phyloP scores from a whole-genome alignment of 257 asterid genomes.

The Solanum corneliomulleri region DNA sequence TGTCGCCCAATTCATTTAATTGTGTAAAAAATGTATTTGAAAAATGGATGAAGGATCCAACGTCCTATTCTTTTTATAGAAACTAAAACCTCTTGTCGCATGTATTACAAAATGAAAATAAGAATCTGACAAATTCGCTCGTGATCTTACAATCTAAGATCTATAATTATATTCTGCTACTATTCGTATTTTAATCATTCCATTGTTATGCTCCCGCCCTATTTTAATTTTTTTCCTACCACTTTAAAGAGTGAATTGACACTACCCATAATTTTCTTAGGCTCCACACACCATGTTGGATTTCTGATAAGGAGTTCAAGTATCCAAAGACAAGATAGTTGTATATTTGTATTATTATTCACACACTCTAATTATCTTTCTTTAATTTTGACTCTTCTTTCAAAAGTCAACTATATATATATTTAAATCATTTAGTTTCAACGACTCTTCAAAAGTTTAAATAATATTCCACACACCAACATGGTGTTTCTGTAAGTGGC shows the following conservation, averaged over 20 bases:
- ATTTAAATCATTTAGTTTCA: neutral
- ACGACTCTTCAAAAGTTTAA: neutral
- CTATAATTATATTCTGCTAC: too few species aligned
- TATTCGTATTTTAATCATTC: too few species aligned
- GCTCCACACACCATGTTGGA: neutral
- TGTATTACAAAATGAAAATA: too few species aligned
- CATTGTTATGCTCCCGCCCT: neutral
- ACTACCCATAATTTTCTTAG: neutral
- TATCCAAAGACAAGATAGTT: neutral
- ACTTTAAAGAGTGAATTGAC: neutral
- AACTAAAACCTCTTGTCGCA: neutral
- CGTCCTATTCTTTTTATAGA: too few species aligned
- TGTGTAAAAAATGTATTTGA: neutral
- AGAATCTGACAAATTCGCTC: too few species aligned
- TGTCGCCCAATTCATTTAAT: fast-evolving
- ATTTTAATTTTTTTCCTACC: neutral
- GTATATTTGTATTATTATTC: neutral
- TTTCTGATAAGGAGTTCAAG: neutral
- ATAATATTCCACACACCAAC: neutral
- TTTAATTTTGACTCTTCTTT: neutral
- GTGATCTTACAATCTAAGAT: too few species aligned
- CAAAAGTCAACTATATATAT: neutral
- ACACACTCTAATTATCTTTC: neutral
- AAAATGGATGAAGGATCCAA: neutral
- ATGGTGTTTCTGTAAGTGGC: neutral